phyloP scores from a whole-genome alignment of 1,139 yeast genomes.

The Pichia sp. region DNA sequence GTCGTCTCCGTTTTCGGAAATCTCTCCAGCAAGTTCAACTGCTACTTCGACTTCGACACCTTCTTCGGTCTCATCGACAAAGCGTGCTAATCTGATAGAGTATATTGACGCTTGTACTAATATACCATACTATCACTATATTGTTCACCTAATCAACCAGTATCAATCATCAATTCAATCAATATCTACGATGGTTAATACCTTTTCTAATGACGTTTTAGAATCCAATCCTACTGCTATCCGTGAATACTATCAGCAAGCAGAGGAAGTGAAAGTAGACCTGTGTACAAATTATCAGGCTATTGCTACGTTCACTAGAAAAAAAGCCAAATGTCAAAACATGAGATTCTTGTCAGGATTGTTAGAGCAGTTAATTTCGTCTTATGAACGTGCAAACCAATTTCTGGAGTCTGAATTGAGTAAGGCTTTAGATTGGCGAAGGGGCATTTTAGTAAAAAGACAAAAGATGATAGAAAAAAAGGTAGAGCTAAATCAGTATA shows the following conservation, averaged over 20 bases:
- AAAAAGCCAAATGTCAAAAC: constrained; percentile 29
- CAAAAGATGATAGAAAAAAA: constrained; percentile 24
- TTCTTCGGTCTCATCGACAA: not conserved
- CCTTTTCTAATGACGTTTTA: constrained; percentile 26
- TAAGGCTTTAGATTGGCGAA: constrained; percentile 25
- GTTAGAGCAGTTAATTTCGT: constrained; percentile 25
- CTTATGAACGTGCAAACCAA: constrained; percentile 24
- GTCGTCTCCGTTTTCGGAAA: constrained; percentile 5
- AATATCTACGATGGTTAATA: constrained; percentile 26
- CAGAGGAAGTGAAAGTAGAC: constrained; percentile 23
- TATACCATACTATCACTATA: constrained; percentile 28
- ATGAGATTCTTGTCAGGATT: constrained; percentile 25
- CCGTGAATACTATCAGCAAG: constrained; percentile 28
- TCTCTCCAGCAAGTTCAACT: constrained; percentile 4
- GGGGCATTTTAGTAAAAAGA: constrained; percentile 22
- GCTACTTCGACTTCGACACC: constrained; percentile 12
- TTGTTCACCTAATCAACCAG: constrained; percentile 29
- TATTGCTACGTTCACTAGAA: constrained; percentile 29
- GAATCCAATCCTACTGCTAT: constrained; percentile 30
- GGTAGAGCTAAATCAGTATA: constrained; percentile 17
- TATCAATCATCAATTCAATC: constrained; percentile 26
- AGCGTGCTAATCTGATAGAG: constrained; percentile 19
- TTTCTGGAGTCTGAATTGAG: constrained; percentile 21
- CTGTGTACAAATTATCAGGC: constrained; percentile 30
- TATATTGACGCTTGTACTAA: constrained; percentile 28